These are phyloP conservation scores for Beauveria scarabaeidicola DNA, from an alignment of 2,329 filamentous ascomycete species.

Conservation along the genomic window DNA sequence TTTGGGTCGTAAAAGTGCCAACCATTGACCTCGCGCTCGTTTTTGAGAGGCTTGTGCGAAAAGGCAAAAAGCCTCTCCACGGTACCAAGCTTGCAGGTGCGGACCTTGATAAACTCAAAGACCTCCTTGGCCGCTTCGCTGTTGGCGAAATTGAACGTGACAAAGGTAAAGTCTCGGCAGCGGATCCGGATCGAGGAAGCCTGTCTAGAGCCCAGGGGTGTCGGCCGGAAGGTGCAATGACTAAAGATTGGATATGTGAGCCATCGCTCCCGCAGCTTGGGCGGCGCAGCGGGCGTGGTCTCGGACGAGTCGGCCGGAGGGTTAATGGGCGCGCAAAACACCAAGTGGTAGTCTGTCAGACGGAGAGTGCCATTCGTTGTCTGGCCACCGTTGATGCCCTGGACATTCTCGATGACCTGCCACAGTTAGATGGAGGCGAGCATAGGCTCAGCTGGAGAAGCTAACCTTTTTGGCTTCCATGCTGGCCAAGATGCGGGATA, in stretches of 20 bases:
- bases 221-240: constrained; percentile 68
- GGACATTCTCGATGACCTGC: constrained; percentile 48
- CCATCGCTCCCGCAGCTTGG: constrained; percentile 62
- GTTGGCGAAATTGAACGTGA: constrained; percentile 78
- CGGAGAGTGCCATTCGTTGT: constrained; percentile 49
- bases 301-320: constrained; percentile 20
- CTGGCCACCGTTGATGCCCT: constrained; percentile 51
- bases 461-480: constrained; percentile 37
- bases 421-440: constrained; percentile 17
- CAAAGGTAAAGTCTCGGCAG: constrained; percentile 87
- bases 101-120: constrained; percentile 74
- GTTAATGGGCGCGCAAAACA: constrained; percentile 39
- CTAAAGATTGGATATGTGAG: constrained; percentile 90
- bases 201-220: constrained; percentile 58
- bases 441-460: constrained; percentile 7
- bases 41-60: constrained; percentile 64
- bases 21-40: constrained; percentile 67
- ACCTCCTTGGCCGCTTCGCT: constrained; percentile 70
- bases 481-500: neutral
- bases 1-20: constrained; percentile 81
- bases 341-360: constrained; percentile 54
- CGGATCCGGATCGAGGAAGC: constrained; percentile 78
- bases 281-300: constrained; percentile 17
- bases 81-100: constrained; percentile 72
- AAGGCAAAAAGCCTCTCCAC: constrained; percentile 92